These are phyloP conservation scores for Isoetes taiwanensis DNA, from an alignment of 75 land plant species.

Conservation along the genomic window DNA sequence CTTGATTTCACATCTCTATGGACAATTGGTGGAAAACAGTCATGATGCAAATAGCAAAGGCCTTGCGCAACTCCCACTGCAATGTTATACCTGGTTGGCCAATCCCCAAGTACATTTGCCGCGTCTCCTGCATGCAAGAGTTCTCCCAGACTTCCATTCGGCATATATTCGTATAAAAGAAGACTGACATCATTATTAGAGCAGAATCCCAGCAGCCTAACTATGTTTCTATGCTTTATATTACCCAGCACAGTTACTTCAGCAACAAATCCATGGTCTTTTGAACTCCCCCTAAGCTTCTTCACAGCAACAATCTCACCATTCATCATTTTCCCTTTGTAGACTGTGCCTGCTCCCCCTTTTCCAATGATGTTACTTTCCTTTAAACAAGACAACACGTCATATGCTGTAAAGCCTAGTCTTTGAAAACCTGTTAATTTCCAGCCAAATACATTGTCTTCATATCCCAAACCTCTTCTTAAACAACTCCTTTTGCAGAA, in stretches of 20 bases:
- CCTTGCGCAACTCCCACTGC: conserved; percentile 81
- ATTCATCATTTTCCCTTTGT: conserved; percentile 59
- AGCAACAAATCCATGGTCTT: conserved; percentile 10
- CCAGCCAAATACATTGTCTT: too few relatives aligned
- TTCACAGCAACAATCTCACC: conserved; percentile 80
- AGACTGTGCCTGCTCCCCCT: conserved; percentile 94
- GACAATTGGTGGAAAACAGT: conserved; percentile 62
- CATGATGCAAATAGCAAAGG: conserved; percentile 73
- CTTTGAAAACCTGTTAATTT: too few relatives aligned
- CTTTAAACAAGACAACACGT: conserved; percentile 63
- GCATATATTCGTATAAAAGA: conserved; percentile 84
- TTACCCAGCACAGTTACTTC: conserved; percentile 60
- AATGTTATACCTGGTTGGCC: conserved; percentile 52
- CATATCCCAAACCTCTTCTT: too few relatives aligned
- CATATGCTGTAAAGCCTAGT: conserved; percentile 20
- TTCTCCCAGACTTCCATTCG: conserved; percentile 64
- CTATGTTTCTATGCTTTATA: conserved; percentile 65
- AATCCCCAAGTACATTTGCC: conserved; percentile 38
- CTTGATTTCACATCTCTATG: conserved; percentile 81
- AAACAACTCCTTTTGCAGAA: too few relatives aligned
- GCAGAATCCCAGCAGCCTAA: conserved; percentile 65
- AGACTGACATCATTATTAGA: conserved; percentile 30
- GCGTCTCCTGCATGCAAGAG: conserved; percentile 41
- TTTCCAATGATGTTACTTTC: conserved; percentile 88
- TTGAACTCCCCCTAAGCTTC: conserved; percentile 31